Conservation (phyloP, 306 rosid species). For the Dryas alaskensis region DNA sequence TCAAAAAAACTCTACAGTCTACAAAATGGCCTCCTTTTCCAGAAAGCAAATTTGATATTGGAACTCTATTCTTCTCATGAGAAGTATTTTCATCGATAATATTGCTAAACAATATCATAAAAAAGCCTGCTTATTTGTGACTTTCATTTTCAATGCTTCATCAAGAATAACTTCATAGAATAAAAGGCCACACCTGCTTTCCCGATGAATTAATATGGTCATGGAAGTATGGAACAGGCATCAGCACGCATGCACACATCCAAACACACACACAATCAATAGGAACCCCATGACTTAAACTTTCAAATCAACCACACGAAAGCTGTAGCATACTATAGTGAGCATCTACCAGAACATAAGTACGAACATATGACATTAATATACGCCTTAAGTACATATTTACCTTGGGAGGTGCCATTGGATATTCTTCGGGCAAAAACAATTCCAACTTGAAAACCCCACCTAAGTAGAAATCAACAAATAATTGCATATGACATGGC, state of each 20-base stretch:
- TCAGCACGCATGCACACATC: background rate
- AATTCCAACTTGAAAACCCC: constrained; percentile 43
- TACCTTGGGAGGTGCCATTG: constrained; percentile 46
- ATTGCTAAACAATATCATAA: too few relatives aligned
- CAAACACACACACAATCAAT: background rate
- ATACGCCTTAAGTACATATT: background rate
- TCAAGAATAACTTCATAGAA: too few relatives aligned
- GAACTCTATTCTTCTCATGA: too few relatives aligned
- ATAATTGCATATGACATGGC: background rate
- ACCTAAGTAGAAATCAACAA: constrained; percentile 23
- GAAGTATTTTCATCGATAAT: too few relatives aligned
- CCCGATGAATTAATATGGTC: background rate
- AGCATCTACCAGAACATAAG: background rate
- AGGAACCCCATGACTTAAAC: background rate
- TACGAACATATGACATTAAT: background rate
- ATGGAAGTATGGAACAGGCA: background rate
- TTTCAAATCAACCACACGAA: background rate
- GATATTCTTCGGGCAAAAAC: constrained; percentile 44
- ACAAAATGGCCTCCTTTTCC: background rate
- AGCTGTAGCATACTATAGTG: background rate
- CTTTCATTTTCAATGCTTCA: too few relatives aligned
- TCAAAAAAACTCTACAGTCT: background rate
- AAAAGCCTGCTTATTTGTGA: too few relatives aligned
- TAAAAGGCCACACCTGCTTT: background rate
- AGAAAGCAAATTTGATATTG: too few relatives aligned